Base-by-base conservation (phyloP, 2,329 filamentous ascomycete genomes). In the Sclerotinia borealis region DNA sequence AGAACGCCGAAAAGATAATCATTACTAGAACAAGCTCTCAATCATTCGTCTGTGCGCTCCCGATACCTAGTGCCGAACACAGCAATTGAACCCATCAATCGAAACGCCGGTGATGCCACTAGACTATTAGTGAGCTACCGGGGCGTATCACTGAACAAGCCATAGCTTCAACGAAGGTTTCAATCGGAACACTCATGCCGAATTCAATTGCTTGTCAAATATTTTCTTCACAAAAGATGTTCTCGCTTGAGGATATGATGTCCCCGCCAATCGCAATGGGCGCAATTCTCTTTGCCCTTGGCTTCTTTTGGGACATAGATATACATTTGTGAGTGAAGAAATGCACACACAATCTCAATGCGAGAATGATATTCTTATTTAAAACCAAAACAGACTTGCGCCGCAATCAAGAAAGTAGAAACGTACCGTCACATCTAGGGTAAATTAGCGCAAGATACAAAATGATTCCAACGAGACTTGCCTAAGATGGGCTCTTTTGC, bases 401-500 rank as follows among this genome's bases (percentile, higher is more conserved):
- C 29, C 9, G 11, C 19, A 4, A 29, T 25, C 9, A 56, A 56
- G 19, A 2, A 60, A 3, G 19, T 27, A 49, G 17, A 69, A 75
- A 85, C 85, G 73, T 87, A 87, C 85, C 82, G 73, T 87, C 85
- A 74, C 85, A 87, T 76, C 85, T 87, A 68, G 56, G 66, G 66
- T 36, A 62, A 50, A 73, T 80, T 73, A 80, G 75, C 65, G 55
- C 62, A 34, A 52, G 27, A 41, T 61, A 39, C 43, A 48, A 25
- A 47, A 56, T 65, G 43, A 63, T 61, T 41, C 27, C 61, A 41
- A 58, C 48, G 49, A 31, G 36, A 67, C 68, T 68, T 66, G 87
- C 84, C 85, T 81, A 67, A 95, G 81, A 82, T 95, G 91, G 43
- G 91, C 91, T 75, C 86, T 87, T 75, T 93, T 93, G 78, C 91